Base-by-base conservation (phyloP, 192 early-diverging fungal species). In the Umbelopsis vinacea region DNA sequence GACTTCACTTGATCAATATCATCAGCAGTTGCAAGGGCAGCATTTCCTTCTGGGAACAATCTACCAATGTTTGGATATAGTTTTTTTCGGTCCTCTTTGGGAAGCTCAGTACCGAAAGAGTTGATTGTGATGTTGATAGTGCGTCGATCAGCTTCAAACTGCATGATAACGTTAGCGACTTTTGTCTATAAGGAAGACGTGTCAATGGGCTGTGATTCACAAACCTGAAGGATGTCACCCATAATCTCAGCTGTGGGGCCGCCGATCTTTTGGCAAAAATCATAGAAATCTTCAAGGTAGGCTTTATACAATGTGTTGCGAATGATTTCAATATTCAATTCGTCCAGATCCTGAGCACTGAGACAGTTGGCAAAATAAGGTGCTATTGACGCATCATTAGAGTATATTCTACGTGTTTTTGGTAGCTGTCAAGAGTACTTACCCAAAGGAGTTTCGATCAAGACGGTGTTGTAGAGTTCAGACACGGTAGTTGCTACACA, bases 301-400 rank as follows among this genome's bases (percentile, higher is more conserved):
- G 97, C 96, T 82, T 98, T 97, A 87, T 98, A 96, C 46, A 99
- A 88, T 2, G 96, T 98, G 86, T 98, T 99, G 72, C 98, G 90
- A 78, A 99, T 99, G 68, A 99, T 98, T 78, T 99, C 98, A 86
- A 99, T 99, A 83, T 99, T 98, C 79, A 99, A 88, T 84, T 99
- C 98, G 78, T 99, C 96, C 70, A 99, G 82, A 80, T 99, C 98
- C 74, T 97, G 92, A 45, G 96, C 97, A 15, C 93, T 95, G 29
- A 99, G 82, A 71, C 96, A 98, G 78, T 99, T 94, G 73, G 92
- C 90, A 81, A 99, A 99, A 77, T 99, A 99, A 63, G 95, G 93
- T 0, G 97, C 98, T 92, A 77, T 66, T 19, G 35, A 15, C 22
- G 47, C 10, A 9, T 52, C 46, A 21, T 15, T 14, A 2, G 21